Conservation (phyloP, 1,284 basidiomycete species). For the Leccinum pachyderme region DNA sequence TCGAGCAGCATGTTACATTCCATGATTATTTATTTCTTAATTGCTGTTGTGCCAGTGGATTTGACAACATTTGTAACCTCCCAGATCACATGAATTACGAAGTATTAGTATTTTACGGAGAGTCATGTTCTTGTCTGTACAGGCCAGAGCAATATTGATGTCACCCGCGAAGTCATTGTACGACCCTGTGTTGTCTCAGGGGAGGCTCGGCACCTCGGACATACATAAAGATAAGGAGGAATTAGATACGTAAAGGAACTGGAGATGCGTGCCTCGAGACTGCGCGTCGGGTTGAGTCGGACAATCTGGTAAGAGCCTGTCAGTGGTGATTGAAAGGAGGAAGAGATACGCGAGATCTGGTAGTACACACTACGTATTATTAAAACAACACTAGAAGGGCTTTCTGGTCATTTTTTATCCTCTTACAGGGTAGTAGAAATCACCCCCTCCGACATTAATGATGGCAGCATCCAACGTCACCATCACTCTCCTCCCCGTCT, state of each 20-base stretch:
- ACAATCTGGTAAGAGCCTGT: neutral
- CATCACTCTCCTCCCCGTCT: constrained; percentile 65
- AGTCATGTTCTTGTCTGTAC: neutral
- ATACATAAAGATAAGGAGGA: constrained; percentile 22
- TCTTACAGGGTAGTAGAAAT: no score
- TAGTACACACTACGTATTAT: neutral
- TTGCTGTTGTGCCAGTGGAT: constrained; percentile 30
- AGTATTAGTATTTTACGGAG: neutral
- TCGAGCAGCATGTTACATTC: neutral
- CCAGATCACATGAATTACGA: neutral
- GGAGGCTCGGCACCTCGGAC: neutral
- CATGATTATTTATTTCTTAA: constrained; percentile 30
- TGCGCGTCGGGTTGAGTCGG: constrained; percentile 3
- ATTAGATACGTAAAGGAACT: neutral
- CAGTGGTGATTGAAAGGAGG: neutral
- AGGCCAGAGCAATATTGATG: neutral
- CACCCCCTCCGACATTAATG: constrained; percentile 14
- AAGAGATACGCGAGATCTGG: neutral
- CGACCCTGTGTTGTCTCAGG: neutral
- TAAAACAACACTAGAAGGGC: constrained; percentile 18
- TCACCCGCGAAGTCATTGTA: neutral
- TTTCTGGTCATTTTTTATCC: no score
- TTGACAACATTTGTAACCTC: constrained; percentile 9
- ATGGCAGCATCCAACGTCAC: constrained; percentile 46
- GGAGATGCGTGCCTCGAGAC: neutral